Evolutionary conservation across 176 grass and related monocot species (phyloP).

Genomic region (Oryza brachyantha): DNA sequence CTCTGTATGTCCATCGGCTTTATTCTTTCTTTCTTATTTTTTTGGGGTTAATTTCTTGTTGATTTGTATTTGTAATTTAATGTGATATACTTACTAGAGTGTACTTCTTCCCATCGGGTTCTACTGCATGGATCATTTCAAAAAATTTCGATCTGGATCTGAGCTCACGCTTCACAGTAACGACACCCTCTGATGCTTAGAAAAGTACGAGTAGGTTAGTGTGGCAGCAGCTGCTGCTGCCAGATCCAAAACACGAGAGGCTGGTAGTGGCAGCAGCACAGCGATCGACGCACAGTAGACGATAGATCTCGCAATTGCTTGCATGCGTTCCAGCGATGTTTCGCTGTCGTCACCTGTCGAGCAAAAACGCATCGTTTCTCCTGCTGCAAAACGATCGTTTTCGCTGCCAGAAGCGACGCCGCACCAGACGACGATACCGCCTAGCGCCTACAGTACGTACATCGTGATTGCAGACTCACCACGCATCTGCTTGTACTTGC

Average conservation of each 20-base stretch:
- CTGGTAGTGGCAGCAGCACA: background rate
- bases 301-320: slow-evolving; percentile 18
- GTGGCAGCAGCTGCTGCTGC: background rate
- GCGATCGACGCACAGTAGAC: background rate
- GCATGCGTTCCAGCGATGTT: slow-evolving; percentile 12
- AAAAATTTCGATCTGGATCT: slow-evolving; percentile 18
- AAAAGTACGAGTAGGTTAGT: background rate
- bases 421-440: background rate
- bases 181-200: background rate
- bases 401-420: background rate
- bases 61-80: slow-evolving; percentile 42
- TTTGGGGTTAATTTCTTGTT: background rate
- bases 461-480: background rate
- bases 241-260: slow-evolving; percentile 20
- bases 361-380: background rate
- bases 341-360: slow-evolving; percentile 10
- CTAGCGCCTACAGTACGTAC: no score
- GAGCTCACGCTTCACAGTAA: background rate
- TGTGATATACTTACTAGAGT: slow-evolving; percentile 34
- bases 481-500: background rate
- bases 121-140: background rate
- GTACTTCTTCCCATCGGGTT: slow-evolving; percentile 21
- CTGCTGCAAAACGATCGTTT: background rate
- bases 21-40: slow-evolving; percentile 34
- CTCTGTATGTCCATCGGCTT: slow-evolving; percentile 35